These are phyloP conservation scores for Pholiota adiposa DNA, from an alignment of 1,284 basidiomycete species.

Conservation along the genomic window DNA sequence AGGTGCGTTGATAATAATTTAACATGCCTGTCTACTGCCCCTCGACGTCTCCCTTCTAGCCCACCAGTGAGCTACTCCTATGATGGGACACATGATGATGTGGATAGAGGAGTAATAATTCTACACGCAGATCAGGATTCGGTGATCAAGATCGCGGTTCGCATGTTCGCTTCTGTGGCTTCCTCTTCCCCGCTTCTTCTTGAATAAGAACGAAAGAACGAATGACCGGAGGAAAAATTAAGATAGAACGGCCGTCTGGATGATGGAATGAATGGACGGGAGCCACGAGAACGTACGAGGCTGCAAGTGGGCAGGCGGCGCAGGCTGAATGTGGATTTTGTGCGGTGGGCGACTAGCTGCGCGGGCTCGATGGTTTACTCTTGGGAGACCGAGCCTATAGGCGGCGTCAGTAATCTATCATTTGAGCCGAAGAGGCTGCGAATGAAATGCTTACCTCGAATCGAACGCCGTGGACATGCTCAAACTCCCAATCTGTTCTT, in stretches of 20 bases:
- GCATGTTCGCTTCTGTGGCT: neutral
- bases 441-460: slow-evolving; percentile 15
- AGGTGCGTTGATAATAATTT: slow-evolving; percentile 18
- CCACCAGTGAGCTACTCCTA: neutral
- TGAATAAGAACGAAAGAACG: slow-evolving; percentile 5
- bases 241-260: neutral
- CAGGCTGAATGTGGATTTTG: neutral
- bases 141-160: slow-evolving; percentile 9
- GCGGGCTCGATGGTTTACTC: slow-evolving; percentile 4
- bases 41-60: neutral
- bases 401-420: neutral
- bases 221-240: neutral
- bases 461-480: slow-evolving; percentile 19
- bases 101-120: neutral
- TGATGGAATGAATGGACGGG: neutral
- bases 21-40: neutral
- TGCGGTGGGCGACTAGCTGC: slow-evolving; percentile 1
- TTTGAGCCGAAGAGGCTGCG: neutral
- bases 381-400: slow-evolving; percentile 7
- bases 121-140: slow-evolving; percentile 14
- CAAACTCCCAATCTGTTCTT: slow-evolving; percentile 19
- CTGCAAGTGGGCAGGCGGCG: neutral
- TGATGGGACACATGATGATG: slow-evolving; percentile 4
- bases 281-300: no score
- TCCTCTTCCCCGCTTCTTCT: neutral